Conservation (phyloP, 768 basidiomycete genomes). For the Lactarius sp. region DNA sequence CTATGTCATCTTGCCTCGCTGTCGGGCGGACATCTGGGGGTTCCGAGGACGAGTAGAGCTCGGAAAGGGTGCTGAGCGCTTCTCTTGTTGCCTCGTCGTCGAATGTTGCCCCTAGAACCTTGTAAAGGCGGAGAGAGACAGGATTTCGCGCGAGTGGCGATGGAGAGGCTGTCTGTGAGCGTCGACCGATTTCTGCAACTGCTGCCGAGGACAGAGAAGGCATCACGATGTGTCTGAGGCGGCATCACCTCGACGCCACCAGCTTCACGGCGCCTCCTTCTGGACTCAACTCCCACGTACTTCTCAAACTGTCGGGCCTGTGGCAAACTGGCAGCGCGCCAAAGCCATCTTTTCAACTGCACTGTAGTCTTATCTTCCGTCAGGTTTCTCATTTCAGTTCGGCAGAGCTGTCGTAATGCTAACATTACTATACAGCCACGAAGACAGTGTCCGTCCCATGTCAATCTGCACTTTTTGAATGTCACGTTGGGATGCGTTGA, state of each 20-base stretch:
- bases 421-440: too few relatives aligned
- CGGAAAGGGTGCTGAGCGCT: conserved; percentile 77
- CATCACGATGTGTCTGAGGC: conserved; percentile 2
- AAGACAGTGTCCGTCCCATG: too few relatives aligned
- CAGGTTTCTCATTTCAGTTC: too few relatives aligned
- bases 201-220: conserved; percentile 24
- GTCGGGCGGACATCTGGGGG: conserved; percentile 25
- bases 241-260: not conserved
- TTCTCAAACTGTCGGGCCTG: too few relatives aligned
- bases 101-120: conserved; percentile 78
- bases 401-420: too few relatives aligned
- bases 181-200: conserved; percentile 27
- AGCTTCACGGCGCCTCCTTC: not conserved
- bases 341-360: too few relatives aligned
- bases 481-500: too few relatives aligned
- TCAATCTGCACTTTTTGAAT: too few relatives aligned
- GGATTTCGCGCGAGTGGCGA: conserved; percentile 51
- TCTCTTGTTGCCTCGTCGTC: conserved; percentile 74
- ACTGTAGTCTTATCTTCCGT: too few relatives aligned
- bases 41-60: conserved; percentile 51
- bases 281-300: too few relatives aligned
- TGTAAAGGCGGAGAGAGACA: conserved; percentile 82
- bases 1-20: conserved; percentile 35
- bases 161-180: conserved; percentile 25
- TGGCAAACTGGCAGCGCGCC: too few relatives aligned